Base-by-base conservation (phyloP, 306 rosid species). In the Cyclanthera cordifolia region DNA sequence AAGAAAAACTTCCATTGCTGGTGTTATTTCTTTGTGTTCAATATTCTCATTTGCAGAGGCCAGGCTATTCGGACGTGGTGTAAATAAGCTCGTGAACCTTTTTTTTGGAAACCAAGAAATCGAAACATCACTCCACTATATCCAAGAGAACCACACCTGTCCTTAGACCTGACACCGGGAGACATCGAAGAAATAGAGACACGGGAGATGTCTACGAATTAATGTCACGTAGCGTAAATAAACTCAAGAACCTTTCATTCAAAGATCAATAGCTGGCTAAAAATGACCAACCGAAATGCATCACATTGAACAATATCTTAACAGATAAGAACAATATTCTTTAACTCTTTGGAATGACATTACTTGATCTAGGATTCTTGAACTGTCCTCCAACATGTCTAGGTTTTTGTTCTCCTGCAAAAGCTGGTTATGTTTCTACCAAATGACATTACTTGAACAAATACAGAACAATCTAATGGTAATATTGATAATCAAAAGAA, bases 401-500 rank as follows among this genome's bases (percentile, higher is more conserved):
- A 25, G 61, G 25, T 55, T 25, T 28, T 28, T 13, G 13, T 15
- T 9, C 2, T 17, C 17, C 64, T 57, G 23, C 45, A 57, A 57
- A 28, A 27, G 15, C 64, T 57, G 43, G 13, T 28, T 28, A 27
- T 57, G 43, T 15, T 27, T 28, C 13, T 30, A 57, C 43, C 66
- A 28, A n/a, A 58, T 58, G 45, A 23, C 66, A 58, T 58, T 58
- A 30, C 9, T 37, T 60, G 49, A 60, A 60, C n/a, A 61, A 61
- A 11, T 17, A 19, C 19, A 21, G 13, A 64, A 64, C 53, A 64
- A 3, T 41, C 10, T 7, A 24, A 64, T 43, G 70, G 9, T 43
- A 23, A 64, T 41, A 6, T 13, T 64, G 53, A 41, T 11, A 63
- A 63, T 20, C n/a, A 41, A 41, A 41, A 11, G n/a, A 63, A 59